Conservation (phyloP, 73 alveolate genomes). For the Uronychia setigera region DNA sequence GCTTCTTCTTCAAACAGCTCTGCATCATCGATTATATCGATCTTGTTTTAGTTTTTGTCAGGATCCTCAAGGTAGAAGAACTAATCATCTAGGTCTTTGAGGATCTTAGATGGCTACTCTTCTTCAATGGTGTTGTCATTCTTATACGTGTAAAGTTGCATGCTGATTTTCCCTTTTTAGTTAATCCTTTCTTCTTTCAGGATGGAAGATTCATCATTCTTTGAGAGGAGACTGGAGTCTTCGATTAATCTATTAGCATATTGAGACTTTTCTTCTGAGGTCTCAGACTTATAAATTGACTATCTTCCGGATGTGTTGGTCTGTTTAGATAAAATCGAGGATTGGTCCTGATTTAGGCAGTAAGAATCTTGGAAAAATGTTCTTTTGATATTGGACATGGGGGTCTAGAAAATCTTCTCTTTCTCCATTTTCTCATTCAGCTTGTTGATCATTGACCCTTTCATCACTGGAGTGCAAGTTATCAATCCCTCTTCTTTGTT, state of each 20-base stretch:
- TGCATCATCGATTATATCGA: no score
- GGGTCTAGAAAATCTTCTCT: background rate
- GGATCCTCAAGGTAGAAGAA: background rate
- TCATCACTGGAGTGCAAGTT: conserved; percentile 1
- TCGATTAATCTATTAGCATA: background rate
- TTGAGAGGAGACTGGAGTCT: background rate
- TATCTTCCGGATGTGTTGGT: no score
- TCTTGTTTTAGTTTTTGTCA: no score
- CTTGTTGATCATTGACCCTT: background rate
- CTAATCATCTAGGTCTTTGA: background rate
- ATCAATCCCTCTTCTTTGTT: background rate
- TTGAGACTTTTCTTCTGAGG: background rate
- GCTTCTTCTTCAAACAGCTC: no score
- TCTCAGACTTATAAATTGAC: background rate
- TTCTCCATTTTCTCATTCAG: background rate
- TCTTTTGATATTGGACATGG: background rate
- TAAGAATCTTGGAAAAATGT: background rate
- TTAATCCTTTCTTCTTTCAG: background rate
- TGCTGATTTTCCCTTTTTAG: background rate
- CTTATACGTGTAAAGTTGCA: background rate
- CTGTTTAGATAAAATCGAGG: background rate
- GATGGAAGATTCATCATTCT: background rate
- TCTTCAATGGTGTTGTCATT: background rate
- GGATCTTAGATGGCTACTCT: background rate
- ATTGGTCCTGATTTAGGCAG: background rate